Base-by-base conservation (phyloP, 2,329 filamentous ascomycete genomes). In the Hypoxylon sp. region DNA sequence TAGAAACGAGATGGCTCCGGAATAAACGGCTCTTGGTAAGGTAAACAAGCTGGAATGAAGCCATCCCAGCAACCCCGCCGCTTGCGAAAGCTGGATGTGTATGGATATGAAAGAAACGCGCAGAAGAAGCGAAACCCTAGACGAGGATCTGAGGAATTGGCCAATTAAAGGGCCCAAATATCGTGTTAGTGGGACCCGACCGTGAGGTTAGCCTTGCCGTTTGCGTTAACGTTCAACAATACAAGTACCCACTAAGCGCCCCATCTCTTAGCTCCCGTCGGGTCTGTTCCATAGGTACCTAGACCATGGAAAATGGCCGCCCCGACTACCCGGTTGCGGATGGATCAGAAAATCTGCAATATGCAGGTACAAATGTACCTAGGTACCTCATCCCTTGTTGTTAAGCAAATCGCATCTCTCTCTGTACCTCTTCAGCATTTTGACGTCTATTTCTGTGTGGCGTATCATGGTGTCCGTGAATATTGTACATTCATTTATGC, bases 91-190 rank as follows among this genome's bases (percentile, higher is more conserved):
- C 16, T 43, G 27, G 9, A 23, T 6, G 45, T 54, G 32, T 47
- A 27, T n/a, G n/a, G n/a, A n/a, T n/a, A n/a, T n/a, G n/a, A n/a
- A n/a, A n/a, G n/a, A n/a, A n/a, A n/a, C n/a, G n/a, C n/a, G 37
- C 19, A 21, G 34, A 8, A 48, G 29, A 39, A n/a, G n/a, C n/a
- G n/a, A 25, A 27, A 27, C 9, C 7, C 41, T 27, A 21, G 23
- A 32, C 14, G 39, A n/a, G 34, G 19, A 58, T 47, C 34, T 37
- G 37, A 11, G 16, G 12, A 59, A 58, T 61, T 67, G 58, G 19
- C 68, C 68, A 70, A 70, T 68, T 7, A 12, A 11, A 50, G 39
- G 58, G 53, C 45, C 51, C 53, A 39, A 60, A 2, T 56, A 53
- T 65, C 62, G 62, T 32, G 58, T 53, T 30, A 37, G 58, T 68